Percentiles rank a stretch among this genome's conserved stretches.
These are phyloP conservation scores for Vitis vinifera DNA, from an alignment of 164 flowering plant genomes.

Conservation along the genomic window DNA sequence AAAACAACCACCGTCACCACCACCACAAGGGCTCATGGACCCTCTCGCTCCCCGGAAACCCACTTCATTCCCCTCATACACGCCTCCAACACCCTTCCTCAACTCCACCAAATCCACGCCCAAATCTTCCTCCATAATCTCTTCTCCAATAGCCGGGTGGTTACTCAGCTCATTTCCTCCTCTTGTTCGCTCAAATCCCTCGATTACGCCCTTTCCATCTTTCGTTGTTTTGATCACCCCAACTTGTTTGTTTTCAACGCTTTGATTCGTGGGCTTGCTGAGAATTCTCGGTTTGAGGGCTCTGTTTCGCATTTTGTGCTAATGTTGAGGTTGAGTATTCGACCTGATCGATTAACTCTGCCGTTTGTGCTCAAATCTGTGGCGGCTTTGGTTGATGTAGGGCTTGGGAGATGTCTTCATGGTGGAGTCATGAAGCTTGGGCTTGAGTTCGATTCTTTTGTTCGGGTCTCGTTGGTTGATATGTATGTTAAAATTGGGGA, in stretches of 20 bases:
- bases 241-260: constrained; percentile 40
- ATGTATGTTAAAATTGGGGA: constrained; percentile 46
- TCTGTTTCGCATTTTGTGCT: constrained; percentile 27
- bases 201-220: constrained; percentile 33
- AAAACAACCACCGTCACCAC: constrained; percentile 1
- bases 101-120: constrained; percentile 50
- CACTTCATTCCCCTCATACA: constrained; percentile 40
- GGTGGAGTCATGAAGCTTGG: constrained; percentile 33
- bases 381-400: constrained; percentile 19
- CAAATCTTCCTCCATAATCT: constrained; percentile 32
- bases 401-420: constrained; percentile 35
- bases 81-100: constrained; percentile 20
- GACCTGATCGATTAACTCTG: constrained; percentile 42
- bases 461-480: constrained; percentile 46
- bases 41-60: constrained; percentile 7
- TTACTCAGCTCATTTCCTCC: constrained; percentile 46
- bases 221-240: constrained; percentile 19
- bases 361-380: constrained; percentile 50
- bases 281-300: constrained; percentile 24
- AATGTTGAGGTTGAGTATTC: constrained; percentile 31
- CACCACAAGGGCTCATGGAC: background rate
- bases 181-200: constrained; percentile 28
- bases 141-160: constrained; percentile 22
- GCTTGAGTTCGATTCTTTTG: constrained; percentile 43
- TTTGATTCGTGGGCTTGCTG: constrained; percentile 42